Evolutionary conservation across 202 grass and related monocot genomes (phyloP), one percentile per base, ranked within the genome.

Genomic region (Eragrostis tef): DNA sequence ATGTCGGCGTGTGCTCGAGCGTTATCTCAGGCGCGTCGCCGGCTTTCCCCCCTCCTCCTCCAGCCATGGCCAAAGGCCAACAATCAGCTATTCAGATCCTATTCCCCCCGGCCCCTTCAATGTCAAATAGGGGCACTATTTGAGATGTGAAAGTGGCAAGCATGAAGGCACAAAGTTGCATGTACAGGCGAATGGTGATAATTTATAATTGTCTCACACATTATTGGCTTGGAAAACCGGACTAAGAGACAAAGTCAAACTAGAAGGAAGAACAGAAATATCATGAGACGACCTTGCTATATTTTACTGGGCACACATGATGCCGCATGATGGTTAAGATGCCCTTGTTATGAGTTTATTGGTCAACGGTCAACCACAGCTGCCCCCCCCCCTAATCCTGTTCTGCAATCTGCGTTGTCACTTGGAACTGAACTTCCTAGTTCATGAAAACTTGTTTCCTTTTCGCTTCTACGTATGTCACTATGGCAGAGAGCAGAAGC

Each of bases 1-100:
- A 98, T 34, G 90, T 94, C 14, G 92, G 95, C 57, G 95, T 98
- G 85, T 74, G 64, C 84, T 93, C 88, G 0, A 98, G 79, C 49
- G 66, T 60, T 14, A 89, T 75, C 42, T 70, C 60, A 48, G 6
- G 6, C 3, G 10, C 69, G 3, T 4, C 47, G 24, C 7, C 78
- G 14, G 47, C 81, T 20, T 71, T 57, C 21, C 29, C n/a, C n/a
- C n/a, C 86, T 29, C 58, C 73, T 43, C 80, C 91, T 59, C 90
- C 88, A 57, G 90, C 95, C 92, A 91, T 93, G 73, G 67, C 34
- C 51, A 13, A 62, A 47, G 50, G n/a, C 22, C 58, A 47, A 0
- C 19, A 20, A 54, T 17, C 21, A 27, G 6, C 17, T 74, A 7
- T 52, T 74, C 51, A 43, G 3, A 10, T 25, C 70, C 17, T 70